Evolutionary conservation across 140 eudicot species (phyloP).

Genomic region (Oenanthe javanica): DNA sequence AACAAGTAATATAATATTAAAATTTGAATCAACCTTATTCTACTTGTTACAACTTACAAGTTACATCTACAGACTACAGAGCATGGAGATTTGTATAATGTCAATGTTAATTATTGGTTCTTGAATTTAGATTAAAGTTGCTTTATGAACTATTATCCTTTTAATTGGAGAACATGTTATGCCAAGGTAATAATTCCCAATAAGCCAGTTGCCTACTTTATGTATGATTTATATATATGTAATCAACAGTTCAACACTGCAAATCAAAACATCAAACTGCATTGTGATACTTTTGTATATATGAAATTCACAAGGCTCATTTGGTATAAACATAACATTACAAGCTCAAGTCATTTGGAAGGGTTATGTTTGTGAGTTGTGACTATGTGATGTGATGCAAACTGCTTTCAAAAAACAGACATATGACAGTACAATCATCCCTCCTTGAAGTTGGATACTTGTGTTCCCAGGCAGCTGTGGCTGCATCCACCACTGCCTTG

Average conservation of each 20-base stretch:
- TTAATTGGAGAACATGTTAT: too few species aligned
- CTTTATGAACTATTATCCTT: too few species aligned
- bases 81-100: too few species aligned
- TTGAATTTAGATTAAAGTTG: too few species aligned
- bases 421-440: constrained; percentile 72
- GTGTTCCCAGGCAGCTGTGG: constrained; percentile 53
- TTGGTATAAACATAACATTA: background rate
- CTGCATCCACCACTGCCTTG: constrained; percentile 53
- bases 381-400: constrained; percentile 2
- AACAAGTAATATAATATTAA: too few species aligned
- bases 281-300: background rate
- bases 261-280: background rate
- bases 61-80: too few species aligned
- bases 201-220: too few species aligned
- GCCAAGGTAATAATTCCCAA: background rate
- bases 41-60: too few species aligned
- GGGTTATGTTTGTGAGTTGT: too few species aligned
- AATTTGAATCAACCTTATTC: too few species aligned
- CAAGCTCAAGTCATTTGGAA: background rate
- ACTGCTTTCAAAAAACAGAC: constrained; percentile 50
- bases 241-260: background rate
- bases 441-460: constrained; percentile 61
- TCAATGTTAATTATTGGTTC: too few species aligned
- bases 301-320: background rate
- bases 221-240: background rate